Conservation (phyloP, 192 early-diverging fungal genomes). For the Piromyces sp. region DNA sequence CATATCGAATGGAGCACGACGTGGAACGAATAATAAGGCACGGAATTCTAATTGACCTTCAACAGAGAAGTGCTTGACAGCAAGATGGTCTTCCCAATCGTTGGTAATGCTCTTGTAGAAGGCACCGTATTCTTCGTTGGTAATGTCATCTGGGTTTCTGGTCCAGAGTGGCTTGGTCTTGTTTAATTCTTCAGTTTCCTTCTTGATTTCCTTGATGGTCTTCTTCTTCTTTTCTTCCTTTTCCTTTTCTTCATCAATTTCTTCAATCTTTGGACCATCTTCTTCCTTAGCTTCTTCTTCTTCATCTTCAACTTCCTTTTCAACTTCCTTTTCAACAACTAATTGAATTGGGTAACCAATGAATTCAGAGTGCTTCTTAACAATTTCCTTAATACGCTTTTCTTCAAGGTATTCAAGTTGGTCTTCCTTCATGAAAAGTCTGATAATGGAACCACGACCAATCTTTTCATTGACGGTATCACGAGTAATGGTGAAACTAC, state of each 20-base stretch:
- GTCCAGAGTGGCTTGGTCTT: slow-evolving; percentile 99
- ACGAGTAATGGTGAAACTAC: slow-evolving; percentile 27
- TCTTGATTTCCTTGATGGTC: slow-evolving; percentile 67
- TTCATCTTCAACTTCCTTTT: slow-evolving; percentile 93
- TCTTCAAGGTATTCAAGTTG: slow-evolving; percentile 95
- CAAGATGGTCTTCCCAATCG: slow-evolving; percentile 97
- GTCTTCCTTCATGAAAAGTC: slow-evolving; percentile 97
- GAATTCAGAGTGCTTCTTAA: slow-evolving; percentile 99
- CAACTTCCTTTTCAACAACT: slow-evolving; percentile 86
- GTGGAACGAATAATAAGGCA: slow-evolving; percentile 91
- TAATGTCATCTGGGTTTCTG: slow-evolving; percentile 94
- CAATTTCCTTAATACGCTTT: slow-evolving; percentile 95
- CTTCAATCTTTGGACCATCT: slow-evolving; percentile 18
- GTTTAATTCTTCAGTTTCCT: slow-evolving; percentile 89
- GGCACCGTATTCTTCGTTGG: slow-evolving; percentile 83
- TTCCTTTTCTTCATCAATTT: slow-evolving; percentile 50
- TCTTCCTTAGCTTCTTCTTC: slow-evolving; percentile 28
- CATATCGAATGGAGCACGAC: slow-evolving; percentile 93
- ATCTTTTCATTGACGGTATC: slow-evolving; percentile 77
- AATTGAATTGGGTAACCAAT: slow-evolving; percentile 98
- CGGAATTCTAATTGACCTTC: slow-evolving; percentile 99
- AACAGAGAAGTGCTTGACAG: slow-evolving; percentile 97
- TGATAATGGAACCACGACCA: slow-evolving; percentile 90
- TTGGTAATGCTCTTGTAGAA: slow-evolving; percentile 99
- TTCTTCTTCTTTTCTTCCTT: slow-evolving; percentile 50